Evolutionary conservation across 768 basidiomycete genomes (phyloP).

Genomic region (Panaeolus papilionaceus): DNA sequence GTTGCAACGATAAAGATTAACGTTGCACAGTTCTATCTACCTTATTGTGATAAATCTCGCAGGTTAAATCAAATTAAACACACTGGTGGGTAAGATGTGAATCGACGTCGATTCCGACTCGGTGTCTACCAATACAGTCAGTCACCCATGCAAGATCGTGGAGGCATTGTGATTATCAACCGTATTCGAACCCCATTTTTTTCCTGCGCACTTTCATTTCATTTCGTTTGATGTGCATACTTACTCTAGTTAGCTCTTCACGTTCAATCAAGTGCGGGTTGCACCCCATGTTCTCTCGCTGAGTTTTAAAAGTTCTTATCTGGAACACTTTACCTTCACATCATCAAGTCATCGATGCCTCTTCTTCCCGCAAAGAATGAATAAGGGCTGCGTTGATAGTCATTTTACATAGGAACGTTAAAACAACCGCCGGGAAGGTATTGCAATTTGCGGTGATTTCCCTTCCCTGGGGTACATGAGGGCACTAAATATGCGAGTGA

Average conservation of each 20-base stretch:
- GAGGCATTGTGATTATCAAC: background rate
- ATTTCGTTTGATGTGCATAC: background rate
- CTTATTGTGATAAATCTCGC: background rate
- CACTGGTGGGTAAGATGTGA: background rate
- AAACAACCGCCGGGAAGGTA: slow-evolving; percentile 3
- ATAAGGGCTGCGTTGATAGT: background rate
- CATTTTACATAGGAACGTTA: background rate
- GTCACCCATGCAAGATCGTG: background rate
- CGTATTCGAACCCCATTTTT: background rate
- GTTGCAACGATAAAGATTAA: slow-evolving; percentile 1
- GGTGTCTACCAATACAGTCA: background rate
- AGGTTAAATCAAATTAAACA: background rate
- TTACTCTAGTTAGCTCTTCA: background rate
- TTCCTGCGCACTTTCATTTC: background rate
- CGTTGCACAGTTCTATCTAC: background rate
- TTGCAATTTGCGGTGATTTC: background rate
- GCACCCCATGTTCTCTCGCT: too few relatives aligned
- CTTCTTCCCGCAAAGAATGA: slow-evolving; percentile 2
- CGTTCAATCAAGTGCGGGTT: background rate
- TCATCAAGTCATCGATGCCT: background rate
- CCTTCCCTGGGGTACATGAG: too few relatives aligned
- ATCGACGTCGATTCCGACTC: background rate
- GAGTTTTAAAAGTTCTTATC: background rate
- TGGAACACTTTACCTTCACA: too few relatives aligned
- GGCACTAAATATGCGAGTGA: too few relatives aligned